A percentile compares a stretch with the other conserved stretches of the same genome.
Conservation (phyloP, 441 rosid genomes). For the Brassica balearica region DNA sequence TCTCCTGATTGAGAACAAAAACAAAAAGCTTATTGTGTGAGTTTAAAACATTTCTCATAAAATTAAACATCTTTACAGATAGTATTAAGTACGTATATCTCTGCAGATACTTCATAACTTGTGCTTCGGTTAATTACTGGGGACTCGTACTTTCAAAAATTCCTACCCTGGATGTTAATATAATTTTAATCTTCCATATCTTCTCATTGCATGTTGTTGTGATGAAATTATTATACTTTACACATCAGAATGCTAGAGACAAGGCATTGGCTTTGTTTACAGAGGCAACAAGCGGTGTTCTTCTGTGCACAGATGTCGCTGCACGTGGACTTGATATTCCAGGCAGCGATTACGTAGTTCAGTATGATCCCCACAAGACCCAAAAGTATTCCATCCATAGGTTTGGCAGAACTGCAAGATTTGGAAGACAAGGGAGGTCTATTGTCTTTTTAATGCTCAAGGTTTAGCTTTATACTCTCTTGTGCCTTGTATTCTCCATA, state of each 20-base stretch:
- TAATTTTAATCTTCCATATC: too few species aligned
- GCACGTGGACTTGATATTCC: constrained; percentile 98
- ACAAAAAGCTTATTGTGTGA: constrained; percentile 75
- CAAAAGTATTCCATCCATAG: constrained; percentile 83
- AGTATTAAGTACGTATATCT: constrained; percentile 11
- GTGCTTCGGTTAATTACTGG: constrained; percentile 97
- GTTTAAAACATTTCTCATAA: constrained; percentile 3
- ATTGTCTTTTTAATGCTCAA: constrained; percentile 75
- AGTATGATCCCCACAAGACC: constrained; percentile 96
- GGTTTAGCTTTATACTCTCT: constrained; percentile 50
- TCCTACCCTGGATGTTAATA: constrained; percentile 49
- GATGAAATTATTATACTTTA: too few species aligned
- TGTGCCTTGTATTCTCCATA: neutral
- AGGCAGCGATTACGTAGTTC: constrained; percentile 85
- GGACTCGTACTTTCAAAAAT: constrained; percentile 77
- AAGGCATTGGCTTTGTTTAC: constrained; percentile 85
- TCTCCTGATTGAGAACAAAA: constrained; percentile 64
- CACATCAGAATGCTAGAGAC: constrained; percentile 55
- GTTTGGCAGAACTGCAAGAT: constrained; percentile 57
- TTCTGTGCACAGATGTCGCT: constrained; percentile 93
- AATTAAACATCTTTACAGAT: neutral
- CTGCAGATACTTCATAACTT: constrained; percentile 89
- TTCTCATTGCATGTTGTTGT: too few species aligned
- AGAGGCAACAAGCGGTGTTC: constrained; percentile 66
- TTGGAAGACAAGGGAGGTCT: constrained; percentile 65